A percentile compares a stretch with the other conserved stretches of the same genome.
phyloP scores from a whole-genome alignment of 495 filamentous ascomycete species.

The Amorphotheca resinae region DNA sequence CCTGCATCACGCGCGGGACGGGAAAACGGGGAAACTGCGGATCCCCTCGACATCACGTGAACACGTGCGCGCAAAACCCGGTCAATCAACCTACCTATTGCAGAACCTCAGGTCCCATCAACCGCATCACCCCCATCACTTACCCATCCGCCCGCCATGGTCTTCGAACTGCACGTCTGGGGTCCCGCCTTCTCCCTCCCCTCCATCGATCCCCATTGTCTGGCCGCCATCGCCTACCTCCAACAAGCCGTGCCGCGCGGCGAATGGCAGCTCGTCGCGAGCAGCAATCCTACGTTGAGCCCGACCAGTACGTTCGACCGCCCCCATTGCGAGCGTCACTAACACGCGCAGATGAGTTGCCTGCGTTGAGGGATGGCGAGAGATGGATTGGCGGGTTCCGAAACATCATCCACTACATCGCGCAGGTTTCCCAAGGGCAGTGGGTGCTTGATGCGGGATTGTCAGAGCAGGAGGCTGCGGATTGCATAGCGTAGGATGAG shows the following conservation, averaged over 20 bases:
- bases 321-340: not conserved
- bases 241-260: slow-evolving; percentile 41
- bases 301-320: slow-evolving; percentile 51
- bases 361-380: slow-evolving; percentile 52
- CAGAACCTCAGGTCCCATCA: no score
- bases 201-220: slow-evolving; percentile 82
- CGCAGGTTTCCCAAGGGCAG: slow-evolving; percentile 33
- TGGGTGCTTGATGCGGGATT: slow-evolving; percentile 44
- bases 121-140: no score
- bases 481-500: slow-evolving; percentile 39
- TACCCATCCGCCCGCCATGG: slow-evolving; percentile 27
- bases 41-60: no score
- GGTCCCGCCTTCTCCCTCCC: slow-evolving; percentile 78
- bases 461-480: slow-evolving; percentile 32
- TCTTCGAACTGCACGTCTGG: slow-evolving; percentile 80
- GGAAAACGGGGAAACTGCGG: no score
- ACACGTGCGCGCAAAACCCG: no score
- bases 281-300: slow-evolving; percentile 60
- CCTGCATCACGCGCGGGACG: no score
- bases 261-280: slow-evolving; percentile 64
- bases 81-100: no score
- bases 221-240: slow-evolving; percentile 63
- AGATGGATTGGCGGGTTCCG: slow-evolving; percentile 58
- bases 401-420: slow-evolving; percentile 60
- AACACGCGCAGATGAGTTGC: slow-evolving; percentile 50